Evolutionary conservation across 345 rosid species (phyloP).

Genomic region (Salix udensis): DNA sequence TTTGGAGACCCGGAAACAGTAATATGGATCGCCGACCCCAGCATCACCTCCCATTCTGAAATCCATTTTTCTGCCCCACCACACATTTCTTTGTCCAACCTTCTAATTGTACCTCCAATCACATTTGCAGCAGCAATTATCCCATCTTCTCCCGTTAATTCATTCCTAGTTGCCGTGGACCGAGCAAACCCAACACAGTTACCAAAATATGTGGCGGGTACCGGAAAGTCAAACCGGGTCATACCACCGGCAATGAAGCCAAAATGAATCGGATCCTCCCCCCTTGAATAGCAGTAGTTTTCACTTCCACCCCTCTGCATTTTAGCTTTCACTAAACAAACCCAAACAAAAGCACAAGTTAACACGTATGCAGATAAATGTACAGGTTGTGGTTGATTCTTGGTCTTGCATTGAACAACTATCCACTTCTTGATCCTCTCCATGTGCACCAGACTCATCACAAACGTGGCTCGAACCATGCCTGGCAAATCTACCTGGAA

Average conservation of each 20-base stretch:
- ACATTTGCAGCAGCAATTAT: conserved; percentile 32
- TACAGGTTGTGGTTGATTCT: conserved; percentile 5
- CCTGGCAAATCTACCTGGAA: background rate
- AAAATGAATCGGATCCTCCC: conserved; percentile 12
- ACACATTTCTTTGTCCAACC: conserved; percentile 23
- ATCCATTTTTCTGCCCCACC: conserved; percentile 39
- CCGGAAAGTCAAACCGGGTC: conserved; percentile 22
- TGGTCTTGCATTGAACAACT: conserved; percentile 5
- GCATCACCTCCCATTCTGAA: conserved; percentile 18
- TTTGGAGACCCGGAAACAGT: conserved; percentile 40
- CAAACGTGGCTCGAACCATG: conserved; percentile 22
- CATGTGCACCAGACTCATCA: conserved; percentile 18
- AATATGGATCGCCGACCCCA: conserved; percentile 20
- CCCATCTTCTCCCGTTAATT: conserved; percentile 30
- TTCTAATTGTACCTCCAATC: conserved; percentile 29
- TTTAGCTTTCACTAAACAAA: conserved; percentile 24
- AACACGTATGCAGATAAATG: conserved; percentile 35
- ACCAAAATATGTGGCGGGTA: conserved; percentile 31
- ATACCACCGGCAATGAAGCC: conserved; percentile 41
- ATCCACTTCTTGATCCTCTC: conserved; percentile 29
- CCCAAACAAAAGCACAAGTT: conserved; percentile 37
- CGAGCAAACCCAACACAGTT: conserved; percentile 40
- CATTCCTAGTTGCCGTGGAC: conserved; percentile 9
- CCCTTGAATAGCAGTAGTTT: too few species aligned
- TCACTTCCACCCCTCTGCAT: background rate